Conservation (phyloP, 345 rosid genomes). For the Triadica sebifera region DNA sequence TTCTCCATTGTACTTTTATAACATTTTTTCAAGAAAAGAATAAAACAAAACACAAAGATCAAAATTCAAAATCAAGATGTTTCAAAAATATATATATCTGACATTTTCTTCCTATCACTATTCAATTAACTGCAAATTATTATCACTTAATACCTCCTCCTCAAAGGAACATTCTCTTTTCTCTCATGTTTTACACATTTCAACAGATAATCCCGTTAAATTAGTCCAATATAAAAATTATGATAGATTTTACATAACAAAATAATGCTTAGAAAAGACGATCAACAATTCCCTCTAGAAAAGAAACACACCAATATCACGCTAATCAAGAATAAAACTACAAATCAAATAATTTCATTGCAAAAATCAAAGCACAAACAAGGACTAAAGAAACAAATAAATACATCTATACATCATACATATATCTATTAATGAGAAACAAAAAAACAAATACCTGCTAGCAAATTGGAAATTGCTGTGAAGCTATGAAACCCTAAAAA, state of each 20-base stretch:
- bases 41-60: neutral
- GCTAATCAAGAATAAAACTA: neutral
- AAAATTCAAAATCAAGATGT: neutral
- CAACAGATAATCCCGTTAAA: neutral
- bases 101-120: neutral
- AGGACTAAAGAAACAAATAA: neutral
- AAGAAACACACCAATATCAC: neutral
- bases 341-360: neutral
- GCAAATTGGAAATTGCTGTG: neutral
- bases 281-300: neutral
- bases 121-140: neutral
- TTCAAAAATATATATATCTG: neutral
- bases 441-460: slow-evolving; percentile 6
- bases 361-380: neutral
- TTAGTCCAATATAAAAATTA: neutral
- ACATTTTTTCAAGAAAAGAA: neutral
- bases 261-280: neutral
- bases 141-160: neutral
- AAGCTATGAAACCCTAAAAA: neutral
- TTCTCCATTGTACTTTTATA: neutral
- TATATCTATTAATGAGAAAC: too few relatives aligned
- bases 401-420: neutral
- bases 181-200: neutral
- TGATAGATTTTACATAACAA: neutral
- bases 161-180: neutral